Evolutionary conservation across 1,284 basidiomycete genomes (phyloP).

Genomic region (Bjerkandera adusta): DNA sequence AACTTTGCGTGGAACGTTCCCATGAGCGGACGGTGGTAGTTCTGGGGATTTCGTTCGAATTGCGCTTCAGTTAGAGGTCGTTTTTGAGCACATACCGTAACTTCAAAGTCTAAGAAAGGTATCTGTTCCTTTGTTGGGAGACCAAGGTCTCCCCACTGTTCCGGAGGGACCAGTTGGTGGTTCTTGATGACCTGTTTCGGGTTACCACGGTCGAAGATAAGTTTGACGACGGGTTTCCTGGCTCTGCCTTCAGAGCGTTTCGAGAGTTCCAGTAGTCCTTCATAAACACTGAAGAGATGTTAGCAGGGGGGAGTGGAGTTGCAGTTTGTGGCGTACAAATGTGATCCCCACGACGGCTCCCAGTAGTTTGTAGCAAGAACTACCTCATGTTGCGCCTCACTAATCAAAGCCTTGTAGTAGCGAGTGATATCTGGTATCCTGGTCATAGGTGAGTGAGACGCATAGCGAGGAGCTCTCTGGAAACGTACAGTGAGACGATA

Average conservation of each 20-base stretch:
- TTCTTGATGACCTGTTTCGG: slow-evolving; percentile 55
- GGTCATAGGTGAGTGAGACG: slow-evolving; percentile 21
- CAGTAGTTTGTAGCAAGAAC: slow-evolving; percentile 58
- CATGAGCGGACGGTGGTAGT: slow-evolving; percentile 42
- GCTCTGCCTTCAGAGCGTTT: slow-evolving; percentile 43
- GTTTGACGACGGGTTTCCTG: slow-evolving; percentile 52
- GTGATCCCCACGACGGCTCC: slow-evolving; percentile 35
- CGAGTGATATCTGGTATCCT: slow-evolving; percentile 62
- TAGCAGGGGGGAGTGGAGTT: slow-evolving; percentile 45
- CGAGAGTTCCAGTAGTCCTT: slow-evolving; percentile 56
- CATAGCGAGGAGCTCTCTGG: not conserved
- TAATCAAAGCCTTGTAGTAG: slow-evolving; percentile 51
- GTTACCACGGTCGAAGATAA: slow-evolving; percentile 71
- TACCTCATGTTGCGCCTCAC: slow-evolving; percentile 52
- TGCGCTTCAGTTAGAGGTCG: not conserved
- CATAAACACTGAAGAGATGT: slow-evolving; percentile 40
- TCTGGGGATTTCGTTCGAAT: not conserved
- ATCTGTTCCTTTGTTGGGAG: slow-evolving; percentile 58
- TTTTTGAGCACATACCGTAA: slow-evolving; percentile 39
- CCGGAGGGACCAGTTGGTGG: slow-evolving; percentile 50
- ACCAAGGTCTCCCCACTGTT: slow-evolving; percentile 52
- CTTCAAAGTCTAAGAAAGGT: slow-evolving; percentile 60
- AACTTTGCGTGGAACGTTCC: slow-evolving; percentile 84
- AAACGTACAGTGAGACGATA: slow-evolving; percentile 36
- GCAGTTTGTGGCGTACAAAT: slow-evolving; percentile 16